These are phyloP conservation scores for Oxalis stricta DNA, from an alignment of 441 rosid species.

Conservation along the genomic window DNA sequence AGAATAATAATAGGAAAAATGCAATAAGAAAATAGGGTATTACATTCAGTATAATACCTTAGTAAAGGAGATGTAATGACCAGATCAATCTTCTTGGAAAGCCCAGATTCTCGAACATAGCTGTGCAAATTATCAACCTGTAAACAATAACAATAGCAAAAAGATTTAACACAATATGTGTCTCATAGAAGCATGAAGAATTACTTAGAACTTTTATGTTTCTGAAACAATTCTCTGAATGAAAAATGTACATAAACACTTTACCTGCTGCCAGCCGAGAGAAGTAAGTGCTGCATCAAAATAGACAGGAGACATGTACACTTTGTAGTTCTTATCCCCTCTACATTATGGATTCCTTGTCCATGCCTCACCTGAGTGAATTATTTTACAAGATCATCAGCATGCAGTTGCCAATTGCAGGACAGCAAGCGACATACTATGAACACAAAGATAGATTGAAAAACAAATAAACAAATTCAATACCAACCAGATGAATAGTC, in stretches of 20 bases:
- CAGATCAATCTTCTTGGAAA: conserved; percentile 63
- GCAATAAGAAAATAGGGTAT: no score
- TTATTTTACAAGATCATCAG: conserved; percentile 35
- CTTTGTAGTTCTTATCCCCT: conserved; percentile 88
- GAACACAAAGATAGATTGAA: conserved; percentile 5
- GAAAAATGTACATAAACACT: neutral
- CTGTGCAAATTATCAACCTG: conserved; percentile 80
- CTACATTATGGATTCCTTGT: conserved; percentile 92
- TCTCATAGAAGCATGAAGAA: neutral
- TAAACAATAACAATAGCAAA: conserved; percentile 12
- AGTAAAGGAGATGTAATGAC: conserved; percentile 73
- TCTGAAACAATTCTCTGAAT: neutral
- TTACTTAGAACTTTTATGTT: neutral
- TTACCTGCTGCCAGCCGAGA: conserved; percentile 89
- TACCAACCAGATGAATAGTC: conserved; percentile 76
- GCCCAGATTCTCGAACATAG: conserved; percentile 69
- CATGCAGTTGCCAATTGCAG: conserved; percentile 33
- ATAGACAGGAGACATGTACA: conserved; percentile 73
- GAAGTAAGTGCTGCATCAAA: conserved; percentile 83
- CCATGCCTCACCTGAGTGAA: conserved; percentile 94
- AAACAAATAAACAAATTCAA: conserved; percentile 22
- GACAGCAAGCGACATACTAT: conserved; percentile 12
- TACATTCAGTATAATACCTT: no score
- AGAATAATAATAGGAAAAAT: conserved; percentile 1
- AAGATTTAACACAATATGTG: neutral